Conservation (phyloP, 2,329 filamentous ascomycete species). For the Colletotrichum sp. region DNA sequence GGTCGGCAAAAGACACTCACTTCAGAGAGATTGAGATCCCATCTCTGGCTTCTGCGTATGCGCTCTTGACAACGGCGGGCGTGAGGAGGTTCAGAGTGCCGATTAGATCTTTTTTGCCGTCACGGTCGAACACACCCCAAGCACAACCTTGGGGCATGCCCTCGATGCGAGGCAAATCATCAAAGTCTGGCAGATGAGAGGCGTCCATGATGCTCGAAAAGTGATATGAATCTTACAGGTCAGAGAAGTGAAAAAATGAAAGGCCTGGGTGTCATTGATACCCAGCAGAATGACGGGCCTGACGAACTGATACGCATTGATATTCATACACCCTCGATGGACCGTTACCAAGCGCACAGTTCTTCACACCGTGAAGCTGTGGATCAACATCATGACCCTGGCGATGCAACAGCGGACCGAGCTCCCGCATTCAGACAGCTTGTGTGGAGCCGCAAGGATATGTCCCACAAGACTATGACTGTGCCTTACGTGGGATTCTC, state of each 20-base stretch:
- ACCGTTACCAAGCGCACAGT: background rate
- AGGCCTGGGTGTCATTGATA: background rate
- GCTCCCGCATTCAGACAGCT: background rate
- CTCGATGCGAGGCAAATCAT: constrained; percentile 44
- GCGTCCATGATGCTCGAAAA: background rate
- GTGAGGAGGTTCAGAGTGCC: constrained; percentile 61
- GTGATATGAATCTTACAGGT: background rate
- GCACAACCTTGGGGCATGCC: constrained; percentile 53
- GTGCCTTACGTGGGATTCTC: background rate
- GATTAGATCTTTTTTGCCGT: constrained; percentile 52
- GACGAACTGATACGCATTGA: background rate
- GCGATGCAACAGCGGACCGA: background rate
- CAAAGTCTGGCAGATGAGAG: constrained; percentile 44
- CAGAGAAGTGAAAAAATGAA: background rate
- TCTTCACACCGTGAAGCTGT: background rate
- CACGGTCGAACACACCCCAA: constrained; percentile 58
- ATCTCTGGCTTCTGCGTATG: constrained; percentile 46
- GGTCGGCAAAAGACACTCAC: constrained; percentile 31
- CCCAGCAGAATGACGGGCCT: background rate
- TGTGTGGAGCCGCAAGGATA: background rate
- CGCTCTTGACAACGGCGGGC: constrained; percentile 44
- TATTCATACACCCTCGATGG: background rate
- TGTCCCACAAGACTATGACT: background rate
- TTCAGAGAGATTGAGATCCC: constrained; percentile 60
- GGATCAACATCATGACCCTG: background rate